Evolutionary conservation across 2,329 filamentous ascomycete species (phyloP), one percentile per base, ranked within the genome.

Genomic region (Cladophialophora chaetospira): DNA sequence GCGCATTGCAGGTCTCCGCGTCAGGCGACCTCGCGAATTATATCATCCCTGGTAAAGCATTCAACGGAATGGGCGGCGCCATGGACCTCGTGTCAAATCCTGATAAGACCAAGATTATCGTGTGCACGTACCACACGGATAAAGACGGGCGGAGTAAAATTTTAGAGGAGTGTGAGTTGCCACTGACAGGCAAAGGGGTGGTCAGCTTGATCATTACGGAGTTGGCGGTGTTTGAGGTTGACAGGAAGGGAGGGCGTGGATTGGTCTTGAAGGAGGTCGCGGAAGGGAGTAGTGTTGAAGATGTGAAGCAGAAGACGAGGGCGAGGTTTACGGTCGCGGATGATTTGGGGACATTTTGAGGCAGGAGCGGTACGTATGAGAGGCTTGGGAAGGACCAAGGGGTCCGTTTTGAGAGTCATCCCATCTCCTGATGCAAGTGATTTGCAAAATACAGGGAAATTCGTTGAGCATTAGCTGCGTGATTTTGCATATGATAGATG

Each of bases 11-110:
- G 75, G 89, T 94, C 15, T 87, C 84, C 62, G 88, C 88, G 0
- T 78, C 81, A 3, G 90, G 90, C 25, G 90, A 95, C 69, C 74
- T 95, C 51, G 90, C 90, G 40, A 94, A 94, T 73, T 95, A 90
- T 78, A 94, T 94, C 87, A 88, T 95, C 61, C 90, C 90, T 0
- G 90, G 90, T 28, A 94, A 94, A 73, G 84, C 64, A 10, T 85
- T 91, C 74, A 94, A 94, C 79, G 90, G 90, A 15, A 94, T 95
- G 86, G 90, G 90, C 58, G 86, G 86, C 28, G 86, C 86, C 21
- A 89, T 89, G 86, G 86, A 89, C 68, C 75, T 89, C 5, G 85
- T 89, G 11, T 85, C 83, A 35, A 88, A 88, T 71, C 86, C 86
- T 0, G 84, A 87, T 63, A 77, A 80, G 66, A 89, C 86, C 61